Conservation (phyloP, 306 rosid species). For the Lotus japonicus region DNA sequence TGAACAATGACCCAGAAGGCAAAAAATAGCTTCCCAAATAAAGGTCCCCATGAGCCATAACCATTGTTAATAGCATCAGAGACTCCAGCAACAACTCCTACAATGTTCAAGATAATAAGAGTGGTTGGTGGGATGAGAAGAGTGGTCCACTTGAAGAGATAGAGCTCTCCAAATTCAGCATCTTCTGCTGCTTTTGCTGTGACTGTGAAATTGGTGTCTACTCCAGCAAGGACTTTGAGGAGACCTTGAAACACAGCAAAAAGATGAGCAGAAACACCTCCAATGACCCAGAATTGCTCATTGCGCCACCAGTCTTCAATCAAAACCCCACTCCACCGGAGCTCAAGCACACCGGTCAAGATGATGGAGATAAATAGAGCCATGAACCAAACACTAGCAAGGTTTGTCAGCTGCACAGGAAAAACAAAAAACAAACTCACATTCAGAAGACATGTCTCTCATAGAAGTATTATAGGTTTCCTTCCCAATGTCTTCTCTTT, state of each 20-base stretch:
- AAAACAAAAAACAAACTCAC: neutral
- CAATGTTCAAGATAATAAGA: slow-evolving; percentile 42
- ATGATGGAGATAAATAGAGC: slow-evolving; percentile 41
- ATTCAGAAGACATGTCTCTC: neutral
- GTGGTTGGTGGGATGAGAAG: slow-evolving; percentile 53
- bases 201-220: slow-evolving; percentile 45
- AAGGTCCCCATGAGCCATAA: slow-evolving; percentile 44
- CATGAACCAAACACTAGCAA: slow-evolving; percentile 43
- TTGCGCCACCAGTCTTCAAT: slow-evolving; percentile 37
- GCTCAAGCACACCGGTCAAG: slow-evolving; percentile 37
- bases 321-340: slow-evolving; percentile 41
- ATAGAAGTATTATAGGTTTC: no score
- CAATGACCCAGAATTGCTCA: slow-evolving; percentile 45
- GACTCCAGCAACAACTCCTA: slow-evolving; percentile 49
- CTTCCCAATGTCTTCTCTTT: no score
- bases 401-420: slow-evolving; percentile 31
- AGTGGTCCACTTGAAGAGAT: slow-evolving; percentile 47
- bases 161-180: slow-evolving; percentile 38
- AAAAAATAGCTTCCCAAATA: slow-evolving; percentile 47
- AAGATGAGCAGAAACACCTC: slow-evolving; percentile 48
- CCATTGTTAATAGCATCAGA: slow-evolving; percentile 50
- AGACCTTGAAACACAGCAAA: slow-evolving; percentile 51
- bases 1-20: slow-evolving; percentile 51
- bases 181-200: slow-evolving; percentile 43
- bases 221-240: slow-evolving; percentile 46